Conservation (phyloP, 1,284 basidiomycete species). For the Uromyces viciae-fabae region DNA sequence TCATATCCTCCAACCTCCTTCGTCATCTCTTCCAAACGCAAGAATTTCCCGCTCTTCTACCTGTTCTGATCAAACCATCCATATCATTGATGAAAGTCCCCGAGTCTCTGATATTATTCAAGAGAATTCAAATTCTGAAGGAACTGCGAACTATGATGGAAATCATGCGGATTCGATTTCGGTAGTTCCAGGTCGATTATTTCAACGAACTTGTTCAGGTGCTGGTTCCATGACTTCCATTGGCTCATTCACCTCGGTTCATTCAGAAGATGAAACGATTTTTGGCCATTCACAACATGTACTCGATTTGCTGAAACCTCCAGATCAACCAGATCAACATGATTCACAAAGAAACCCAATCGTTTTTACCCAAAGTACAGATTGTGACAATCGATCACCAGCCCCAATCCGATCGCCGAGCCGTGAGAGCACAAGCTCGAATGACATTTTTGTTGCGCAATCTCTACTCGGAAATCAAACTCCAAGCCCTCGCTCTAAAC, state of each 20-base stretch:
- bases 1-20: neutral
- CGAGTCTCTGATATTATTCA: too few relatives aligned
- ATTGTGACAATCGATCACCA: too few relatives aligned
- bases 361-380: too few relatives aligned
- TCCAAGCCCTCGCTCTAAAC: too few relatives aligned
- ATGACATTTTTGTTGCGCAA: too few relatives aligned
- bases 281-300: neutral
- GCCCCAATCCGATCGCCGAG: too few relatives aligned
- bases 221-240: neutral
- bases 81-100: neutral
- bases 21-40: neutral
- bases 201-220: neutral
- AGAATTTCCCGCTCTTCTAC: neutral
- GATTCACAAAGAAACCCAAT: too few relatives aligned
- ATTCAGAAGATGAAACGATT: neutral
- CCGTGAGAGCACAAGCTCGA: too few relatives aligned
- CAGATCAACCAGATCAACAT: too few relatives aligned
- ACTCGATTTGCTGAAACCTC: neutral
- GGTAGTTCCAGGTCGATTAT: neutral
- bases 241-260: slow-evolving; percentile 8
- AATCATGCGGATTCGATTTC: neutral
- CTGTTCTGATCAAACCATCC: neutral
- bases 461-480: too few relatives aligned
- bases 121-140: neutral
- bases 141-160: neutral